Evolutionary conservation across 2,329 filamentous ascomycete genomes (phyloP), one percentile per base, ranked within the genome.

Genomic region (Eutypella sp.): DNA sequence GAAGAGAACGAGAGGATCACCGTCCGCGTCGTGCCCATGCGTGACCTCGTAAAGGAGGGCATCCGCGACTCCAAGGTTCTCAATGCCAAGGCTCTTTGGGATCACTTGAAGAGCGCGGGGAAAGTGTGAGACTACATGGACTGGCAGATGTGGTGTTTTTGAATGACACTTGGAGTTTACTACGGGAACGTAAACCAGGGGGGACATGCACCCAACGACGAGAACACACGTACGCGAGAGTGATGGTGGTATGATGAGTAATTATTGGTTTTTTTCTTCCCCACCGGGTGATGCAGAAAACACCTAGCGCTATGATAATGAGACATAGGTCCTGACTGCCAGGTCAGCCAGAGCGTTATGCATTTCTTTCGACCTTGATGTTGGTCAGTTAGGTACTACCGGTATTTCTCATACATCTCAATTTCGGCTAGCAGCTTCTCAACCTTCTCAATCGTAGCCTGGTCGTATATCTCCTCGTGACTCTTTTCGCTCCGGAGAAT

Each of bases 391-490:
- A n/a, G n/a, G n/a, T n/a, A 10, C 65, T 50, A 71, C 62, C 76
- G 72, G 54, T 75, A 76, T 53, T 67, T 70, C 56, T 84, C 80
- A 53, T 77, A 82, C 36, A 69, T 67, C 44, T 75, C 76, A 38
- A 89, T 85, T 62, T 95, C 88, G 45, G 71, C 71, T 60, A 84
- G 74, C 54, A 84, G 79, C 52, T 71, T 70, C 60, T 85, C 79
- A 2, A 96, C 86, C 47, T 75, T 72, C 46, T 79, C 73, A 41
- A 95, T 69, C 0, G 85, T 82, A 24, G 80, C 78, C 15, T 67
- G 60, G 57, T 85, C 82, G 61, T 96, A 99, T 22, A 96, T 51
- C 1, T 92, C 84, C 53, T 87, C 84, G 0, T 81, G 72, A 8
- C 62, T 67, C 67, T 84, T 87, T 1, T 75, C 78, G 0, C 80